Evolutionary conservation across 139 green algal genomes (phyloP).

Genomic region (Haematococcus lacustris): DNA sequence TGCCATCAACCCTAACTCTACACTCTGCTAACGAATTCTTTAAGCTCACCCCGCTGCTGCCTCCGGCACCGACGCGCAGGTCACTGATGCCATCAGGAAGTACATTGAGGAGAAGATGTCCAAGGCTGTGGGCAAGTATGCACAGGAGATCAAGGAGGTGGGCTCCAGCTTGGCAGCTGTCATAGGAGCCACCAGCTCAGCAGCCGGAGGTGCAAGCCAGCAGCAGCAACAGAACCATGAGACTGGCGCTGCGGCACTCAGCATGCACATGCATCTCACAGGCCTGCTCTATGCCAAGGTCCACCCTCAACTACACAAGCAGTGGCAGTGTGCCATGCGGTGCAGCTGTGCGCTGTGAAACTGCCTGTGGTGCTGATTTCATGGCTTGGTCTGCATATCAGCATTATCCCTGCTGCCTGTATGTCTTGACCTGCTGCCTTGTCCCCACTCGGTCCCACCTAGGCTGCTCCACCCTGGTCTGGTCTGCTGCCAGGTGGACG

Average conservation of each 20-base stretch:
- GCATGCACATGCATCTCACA: background rate
- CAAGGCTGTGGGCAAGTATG: slow-evolving; percentile 23
- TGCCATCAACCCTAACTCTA: background rate
- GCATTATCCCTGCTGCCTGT: too few relatives aligned
- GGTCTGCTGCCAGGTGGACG: too few relatives aligned
- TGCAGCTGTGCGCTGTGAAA: too few relatives aligned
- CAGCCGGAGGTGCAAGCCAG: background rate
- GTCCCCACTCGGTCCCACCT: too few relatives aligned
- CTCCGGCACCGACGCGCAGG: slow-evolving; percentile 11
- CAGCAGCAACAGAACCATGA: background rate
- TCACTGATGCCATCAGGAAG: slow-evolving; percentile 59
- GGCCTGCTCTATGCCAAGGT: background rate
- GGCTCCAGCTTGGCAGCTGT: slow-evolving; percentile 50
- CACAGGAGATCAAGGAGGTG: slow-evolving; percentile 46
- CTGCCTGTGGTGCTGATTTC: too few relatives aligned
- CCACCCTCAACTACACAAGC: background rate
- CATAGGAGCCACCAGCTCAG: background rate
- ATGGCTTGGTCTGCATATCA: too few relatives aligned
- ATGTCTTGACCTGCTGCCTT: too few relatives aligned
- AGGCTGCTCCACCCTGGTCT: too few relatives aligned
- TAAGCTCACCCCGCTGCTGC: background rate
- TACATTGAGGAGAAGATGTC: slow-evolving; percentile 64
- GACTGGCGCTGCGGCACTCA: background rate
- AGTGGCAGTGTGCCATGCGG: background rate
- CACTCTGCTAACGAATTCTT: too few relatives aligned